Evolutionary conservation across 208 protist genomes (phyloP).

Genomic region (Leishmania turanica): DNA sequence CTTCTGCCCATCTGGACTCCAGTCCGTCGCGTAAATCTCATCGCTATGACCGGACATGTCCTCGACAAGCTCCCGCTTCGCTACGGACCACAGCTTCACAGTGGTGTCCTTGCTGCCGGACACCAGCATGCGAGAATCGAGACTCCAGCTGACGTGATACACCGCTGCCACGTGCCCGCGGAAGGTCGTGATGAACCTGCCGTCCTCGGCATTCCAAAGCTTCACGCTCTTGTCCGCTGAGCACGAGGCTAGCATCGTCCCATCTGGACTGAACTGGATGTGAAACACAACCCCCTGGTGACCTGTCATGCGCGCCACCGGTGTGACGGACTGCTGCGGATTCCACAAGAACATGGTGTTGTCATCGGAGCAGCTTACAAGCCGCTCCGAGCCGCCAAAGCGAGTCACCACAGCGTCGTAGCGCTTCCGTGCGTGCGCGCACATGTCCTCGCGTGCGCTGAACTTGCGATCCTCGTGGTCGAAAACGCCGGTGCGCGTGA

Average conservation of each 20-base stretch:
- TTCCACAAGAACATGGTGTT: constrained; percentile 98
- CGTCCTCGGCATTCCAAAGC: constrained; percentile 94
- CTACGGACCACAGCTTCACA: constrained; percentile 96
- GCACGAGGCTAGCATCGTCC: constrained; percentile 95
- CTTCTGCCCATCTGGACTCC: constrained; percentile 97
- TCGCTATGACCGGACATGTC: constrained; percentile 98
- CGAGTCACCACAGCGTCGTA: constrained; percentile 85
- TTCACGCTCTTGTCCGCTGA: constrained; percentile 99
- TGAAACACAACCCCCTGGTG: constrained; percentile 95
- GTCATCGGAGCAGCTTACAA: constrained; percentile 97
- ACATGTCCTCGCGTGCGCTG: constrained; percentile 50
- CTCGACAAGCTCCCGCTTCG: constrained; percentile 90
- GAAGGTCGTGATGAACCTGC: constrained; percentile 94
- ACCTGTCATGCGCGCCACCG: constrained; percentile 93
- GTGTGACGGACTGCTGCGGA: constrained; percentile 81
- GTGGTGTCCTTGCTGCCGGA: constrained; percentile 97
- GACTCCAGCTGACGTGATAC: constrained; percentile 97
- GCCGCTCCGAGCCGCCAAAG: constrained; percentile 77
- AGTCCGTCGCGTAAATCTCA: constrained; percentile 98
- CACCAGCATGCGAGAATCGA: constrained; percentile 96
- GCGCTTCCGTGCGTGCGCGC: constrained; percentile 62
- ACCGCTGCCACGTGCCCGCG: constrained; percentile 97
- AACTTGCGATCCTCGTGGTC: constrained; percentile 92
- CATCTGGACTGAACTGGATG: constrained; percentile 97
- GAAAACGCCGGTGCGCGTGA: constrained; percentile 95